Percentiles rank a stretch among this genome's conserved stretches.
These are phyloP conservation scores for Penicillium concentricum DNA, from an alignment of 2,329 filamentous ascomycete genomes.

Conservation along the genomic window DNA sequence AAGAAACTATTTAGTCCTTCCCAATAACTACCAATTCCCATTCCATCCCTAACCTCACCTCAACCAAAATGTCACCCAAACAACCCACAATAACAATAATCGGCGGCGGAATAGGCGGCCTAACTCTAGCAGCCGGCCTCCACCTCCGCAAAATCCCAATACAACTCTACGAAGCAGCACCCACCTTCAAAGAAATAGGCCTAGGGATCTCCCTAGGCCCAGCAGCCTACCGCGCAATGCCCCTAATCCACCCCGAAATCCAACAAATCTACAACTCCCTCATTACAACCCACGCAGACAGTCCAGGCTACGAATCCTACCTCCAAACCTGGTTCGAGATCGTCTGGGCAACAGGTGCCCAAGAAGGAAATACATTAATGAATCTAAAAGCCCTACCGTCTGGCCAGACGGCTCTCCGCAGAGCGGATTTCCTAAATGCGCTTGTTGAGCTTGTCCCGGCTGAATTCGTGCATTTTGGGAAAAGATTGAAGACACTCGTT, in stretches of 20 bases:
- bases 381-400: constrained; percentile 31
- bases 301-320: constrained; percentile 30
- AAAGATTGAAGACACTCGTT: constrained; percentile 19
- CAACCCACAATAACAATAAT: constrained; percentile 51
- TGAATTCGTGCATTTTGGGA: constrained; percentile 35
- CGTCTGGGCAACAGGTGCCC: constrained; percentile 25
- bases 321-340: constrained; percentile 36
- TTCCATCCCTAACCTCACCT: no score
- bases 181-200: constrained; percentile 57
- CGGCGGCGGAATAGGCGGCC: constrained; percentile 59
- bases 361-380: constrained; percentile 27
- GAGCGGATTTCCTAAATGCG: constrained; percentile 36
- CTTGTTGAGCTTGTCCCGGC: constrained; percentile 31
- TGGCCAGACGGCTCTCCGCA: constrained; percentile 34
- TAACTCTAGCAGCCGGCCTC: constrained; percentile 55
- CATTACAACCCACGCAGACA: constrained; percentile 35
- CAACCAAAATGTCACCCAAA: constrained; percentile 19
- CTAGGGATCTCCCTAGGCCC: constrained; percentile 58
- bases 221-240: constrained; percentile 57
- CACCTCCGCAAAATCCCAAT: constrained; percentile 46
- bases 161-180: constrained; percentile 57
- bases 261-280: constrained; percentile 32
- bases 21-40: not conserved
- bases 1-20: not conserved
- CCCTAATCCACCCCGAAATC: constrained; percentile 49